These are phyloP conservation scores for Cladophialophora psammophila DNA, from an alignment of 2,329 filamentous ascomycete genomes.

Conservation along the genomic window DNA sequence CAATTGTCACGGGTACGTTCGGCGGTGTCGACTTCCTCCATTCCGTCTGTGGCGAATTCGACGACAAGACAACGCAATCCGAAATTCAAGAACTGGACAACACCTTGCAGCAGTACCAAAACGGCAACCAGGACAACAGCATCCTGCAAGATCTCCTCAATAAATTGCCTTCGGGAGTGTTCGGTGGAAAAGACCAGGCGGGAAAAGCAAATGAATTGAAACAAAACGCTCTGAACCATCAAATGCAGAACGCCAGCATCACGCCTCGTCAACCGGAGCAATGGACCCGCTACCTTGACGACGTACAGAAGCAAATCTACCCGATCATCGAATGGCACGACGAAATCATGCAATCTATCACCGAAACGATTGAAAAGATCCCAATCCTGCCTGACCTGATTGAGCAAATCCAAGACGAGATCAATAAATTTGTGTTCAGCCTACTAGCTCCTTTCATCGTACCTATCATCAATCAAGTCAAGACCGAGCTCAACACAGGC, in stretches of 20 bases:
- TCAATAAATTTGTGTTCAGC: slow-evolving; percentile 90
- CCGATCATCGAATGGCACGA: slow-evolving; percentile 92
- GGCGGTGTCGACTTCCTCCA: slow-evolving; percentile 94
- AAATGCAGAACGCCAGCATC: slow-evolving; percentile 76
- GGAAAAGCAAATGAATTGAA: slow-evolving; percentile 81
- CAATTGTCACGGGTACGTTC: slow-evolving; percentile 88
- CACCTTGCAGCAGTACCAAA: slow-evolving; percentile 70
- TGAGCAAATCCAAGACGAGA: slow-evolving; percentile 84
- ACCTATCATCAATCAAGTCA: slow-evolving; percentile 85
- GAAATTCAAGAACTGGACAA: slow-evolving; percentile 89
- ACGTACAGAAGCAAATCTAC: slow-evolving; percentile 80
- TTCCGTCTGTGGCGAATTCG: slow-evolving; percentile 79
- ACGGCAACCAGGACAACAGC: slow-evolving; percentile 65
- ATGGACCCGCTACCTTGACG: slow-evolving; percentile 77
- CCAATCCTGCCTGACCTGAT: slow-evolving; percentile 84
- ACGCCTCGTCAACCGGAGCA: slow-evolving; percentile 83
- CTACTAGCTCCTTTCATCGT: slow-evolving; percentile 87
- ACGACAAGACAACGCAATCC: slow-evolving; percentile 88
- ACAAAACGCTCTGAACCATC: slow-evolving; percentile 73
- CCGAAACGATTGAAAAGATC: slow-evolving; percentile 80
- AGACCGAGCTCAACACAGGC: slow-evolving; percentile 83
- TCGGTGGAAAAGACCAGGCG: slow-evolving; percentile 77
- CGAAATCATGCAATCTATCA: slow-evolving; percentile 80
- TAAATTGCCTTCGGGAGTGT: slow-evolving; percentile 80
- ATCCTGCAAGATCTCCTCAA: slow-evolving; percentile 79